Base-by-base conservation (phyloP, 345 rosid species). In the Murraya koenigii region DNA sequence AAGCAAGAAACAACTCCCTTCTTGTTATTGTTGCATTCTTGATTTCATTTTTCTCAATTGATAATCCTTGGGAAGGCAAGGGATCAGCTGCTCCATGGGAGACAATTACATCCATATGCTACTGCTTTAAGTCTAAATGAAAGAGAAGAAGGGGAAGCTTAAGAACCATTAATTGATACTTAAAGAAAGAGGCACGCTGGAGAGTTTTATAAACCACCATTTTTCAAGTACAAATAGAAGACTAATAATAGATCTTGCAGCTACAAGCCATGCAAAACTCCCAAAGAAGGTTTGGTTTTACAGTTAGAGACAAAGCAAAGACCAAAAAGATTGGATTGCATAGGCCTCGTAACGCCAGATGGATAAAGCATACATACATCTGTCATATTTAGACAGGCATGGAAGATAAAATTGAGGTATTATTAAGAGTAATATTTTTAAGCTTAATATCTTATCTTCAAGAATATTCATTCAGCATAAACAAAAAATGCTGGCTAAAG, bases 1-100 rank as follows among this genome's bases (percentile, higher is more conserved):
- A 75, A 33, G 78, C 33, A 63, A 75, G 78, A 65, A 75, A 75
- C 7, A 33, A 8, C n/a, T 64, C 61, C 71, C 8, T 28, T 74
- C 69, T 64, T 63, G 70, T 64, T 49, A 23, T 22, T 20, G 39
- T 30, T 44, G 13, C 49, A 25, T 11, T 60, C 5, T 4, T 25
- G 20, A 52, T 73, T 60, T 39, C 56, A 39, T 35, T 9, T 39
- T 61, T 71, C 35, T 72, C 49, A 58, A 58, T 8, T 35, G 76
- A 59, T 36, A 66, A 35, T 38, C n/a, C 36, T 33, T 44, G 67
- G 54, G 66, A 41, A 73, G 52, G 25, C 1, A 17, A 20, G 30
- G 52, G 15, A 47, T n/a, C 32, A 32, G 38, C 71, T 62, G n/a
- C 3, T 75, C 32, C 62, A 11, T 10, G 38, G 58, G 78, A 22